Base-by-base conservation (phyloP, 202 grass and related monocot species). In the Elaeis oleifera region DNA sequence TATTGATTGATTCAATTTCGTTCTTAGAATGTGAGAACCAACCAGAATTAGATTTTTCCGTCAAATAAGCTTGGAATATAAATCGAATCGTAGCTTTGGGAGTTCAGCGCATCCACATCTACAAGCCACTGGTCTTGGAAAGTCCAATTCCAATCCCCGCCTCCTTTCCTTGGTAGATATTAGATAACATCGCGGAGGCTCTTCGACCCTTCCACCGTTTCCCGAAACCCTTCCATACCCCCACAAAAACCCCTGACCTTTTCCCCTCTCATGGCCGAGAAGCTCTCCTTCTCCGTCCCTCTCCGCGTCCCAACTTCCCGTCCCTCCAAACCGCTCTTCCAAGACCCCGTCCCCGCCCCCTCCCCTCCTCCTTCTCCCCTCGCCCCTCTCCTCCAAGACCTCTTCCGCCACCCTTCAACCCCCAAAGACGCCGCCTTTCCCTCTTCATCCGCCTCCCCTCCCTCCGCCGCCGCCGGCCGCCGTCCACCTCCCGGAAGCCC, bases 201-300 rank as follows among this genome's bases (percentile, higher is more conserved):
- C 36, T 44, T 44, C 36, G 0, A 1, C 9, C 2, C 9, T 44
- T 8, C 36, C 9, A 11, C 9, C 36, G 1, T 6, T 31, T 31
- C 5, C 28, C 5, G 2, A 11, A 39, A 1, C 8, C 1, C 36
- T 44, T 44, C 2, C 36, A 44, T 44, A 5, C 8, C 36, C 36
- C 56, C 3, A 8, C 48, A 14, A 16, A 52, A 53, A n/a, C 20
- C 63, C 0, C 16, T 17, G 39, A 22, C 25, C n/a, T 3, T 9
- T 11, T 16, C 0, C 39, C 26, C 16, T 61, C 49, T 56, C 71
- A 94, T 95, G 81, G 76, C 79, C 32, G 84, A 88, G 5, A 70
- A 73, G 6, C 54, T 85, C 13, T 53, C 73, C 53, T 58, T 82
- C 26, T 59, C 76, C 31, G 22, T 74, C 18, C 78, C 59, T 0